Conservation (phyloP, 352 stramenopile species). For the Phytophthora rubi region DNA sequence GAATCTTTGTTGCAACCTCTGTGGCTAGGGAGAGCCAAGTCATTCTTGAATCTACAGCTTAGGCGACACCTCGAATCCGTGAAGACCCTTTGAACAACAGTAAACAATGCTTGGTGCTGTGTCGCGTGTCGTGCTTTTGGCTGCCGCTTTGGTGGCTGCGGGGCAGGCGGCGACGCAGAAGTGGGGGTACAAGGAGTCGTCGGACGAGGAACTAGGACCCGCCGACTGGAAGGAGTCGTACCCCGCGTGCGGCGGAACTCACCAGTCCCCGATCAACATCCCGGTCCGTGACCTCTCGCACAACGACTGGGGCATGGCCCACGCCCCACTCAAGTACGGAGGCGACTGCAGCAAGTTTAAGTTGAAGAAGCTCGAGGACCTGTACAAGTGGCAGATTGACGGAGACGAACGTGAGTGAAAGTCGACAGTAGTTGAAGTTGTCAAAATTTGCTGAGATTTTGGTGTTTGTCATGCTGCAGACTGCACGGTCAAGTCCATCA, state of each 20-base stretch:
- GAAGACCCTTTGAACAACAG: background rate
- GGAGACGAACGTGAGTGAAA: constrained; percentile 39
- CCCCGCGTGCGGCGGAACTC: constrained; percentile 39
- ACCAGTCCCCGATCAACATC: constrained; percentile 71
- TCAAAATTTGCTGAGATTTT: background rate
- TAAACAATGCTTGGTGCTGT: constrained; percentile 26
- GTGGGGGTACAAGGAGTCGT: constrained; percentile 63
- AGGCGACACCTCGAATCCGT: constrained; percentile 3
- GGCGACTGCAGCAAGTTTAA: constrained; percentile 47
- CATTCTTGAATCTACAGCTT: constrained; percentile 13
- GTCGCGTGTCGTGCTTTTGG: constrained; percentile 30
- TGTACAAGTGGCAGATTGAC: constrained; percentile 69
- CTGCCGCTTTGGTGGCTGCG: constrained; percentile 23
- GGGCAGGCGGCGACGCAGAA: constrained; percentile 27
- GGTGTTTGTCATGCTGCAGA: constrained; percentile 22
- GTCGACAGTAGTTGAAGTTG: background rate
- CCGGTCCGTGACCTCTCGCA: constrained; percentile 33
- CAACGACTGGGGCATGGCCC: constrained; percentile 53
- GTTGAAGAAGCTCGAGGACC: constrained; percentile 61
- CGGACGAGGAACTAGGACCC: constrained; percentile 40
- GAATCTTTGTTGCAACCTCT: constrained; percentile 1
- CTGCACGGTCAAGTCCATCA: constrained; percentile 59
- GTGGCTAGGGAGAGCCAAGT: background rate
- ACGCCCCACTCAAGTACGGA: constrained; percentile 53
- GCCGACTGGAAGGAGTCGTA: constrained; percentile 52